Evolutionary conservation across 1,284 basidiomycete genomes (phyloP), one percentile per base, ranked within the genome.

Genomic region (Naganishia cerealis): DNA sequence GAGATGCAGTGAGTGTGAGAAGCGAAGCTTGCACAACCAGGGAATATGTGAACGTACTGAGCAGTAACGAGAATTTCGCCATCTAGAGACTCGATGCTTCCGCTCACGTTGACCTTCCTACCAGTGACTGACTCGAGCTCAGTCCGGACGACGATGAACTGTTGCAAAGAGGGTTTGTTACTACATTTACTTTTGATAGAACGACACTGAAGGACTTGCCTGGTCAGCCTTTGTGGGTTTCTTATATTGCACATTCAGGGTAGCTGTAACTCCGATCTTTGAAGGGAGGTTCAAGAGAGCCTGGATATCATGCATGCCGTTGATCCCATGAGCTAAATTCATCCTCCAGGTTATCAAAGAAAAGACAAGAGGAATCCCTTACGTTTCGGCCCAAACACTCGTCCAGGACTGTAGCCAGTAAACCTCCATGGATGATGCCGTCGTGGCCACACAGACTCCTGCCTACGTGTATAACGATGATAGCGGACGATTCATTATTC

Each of bases 221-320:
- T 93, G 91, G 79, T 93, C 90, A 1, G 92, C 92, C 68, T 85
- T 86, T 0, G 90, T 91, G 0, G 92, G 92, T 0, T 90, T 88
- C 65, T 85, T 86, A 79, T 92, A 94, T 74, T 87, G 87, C 66
- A 94, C 80, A 18, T 84, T 84, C 55, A 94, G 81, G 62, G 85
- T 88, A 1, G 93, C 94, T 0, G 94, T 98, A 13, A 98, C 93
- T n/a, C 91, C 94, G 57, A 97, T 88, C 76, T 90, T 88, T 39
- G 90, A 88, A 0, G 93, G 92, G 0, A 97, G 81, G 75, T 92
- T 91, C 67, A 86, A 83, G 58, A 94, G 85, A 2, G 93, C 91
- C 91, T 92, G 73, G 29, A 33, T 33, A 6, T n/a, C 15, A 15
- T 53, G 29, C 26, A 57, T 10, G 12, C 4, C 6, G 39, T 24